Conservation (phyloP, 176 grass and related monocot species). For the Paspalum vaginatum region DNA sequence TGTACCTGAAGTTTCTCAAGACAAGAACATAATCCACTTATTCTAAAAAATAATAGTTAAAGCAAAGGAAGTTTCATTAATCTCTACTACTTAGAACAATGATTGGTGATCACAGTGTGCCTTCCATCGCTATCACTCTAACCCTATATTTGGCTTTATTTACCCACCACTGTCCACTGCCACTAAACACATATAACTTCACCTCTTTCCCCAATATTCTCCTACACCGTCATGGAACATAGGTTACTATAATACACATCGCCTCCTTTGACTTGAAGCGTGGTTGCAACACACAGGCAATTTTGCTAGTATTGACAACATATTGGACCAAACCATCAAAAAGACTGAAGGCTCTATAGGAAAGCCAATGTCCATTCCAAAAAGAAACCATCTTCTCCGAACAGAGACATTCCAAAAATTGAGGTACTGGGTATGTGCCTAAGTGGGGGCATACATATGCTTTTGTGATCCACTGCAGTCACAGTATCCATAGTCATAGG, state of each 20-base stretch:
- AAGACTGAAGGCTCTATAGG: not conserved
- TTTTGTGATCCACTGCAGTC: not conserved
- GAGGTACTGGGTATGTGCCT: not conserved
- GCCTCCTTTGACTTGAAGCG: too few species aligned
- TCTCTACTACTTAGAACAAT: too few species aligned
- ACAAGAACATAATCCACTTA: not conserved
- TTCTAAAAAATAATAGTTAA: not conserved
- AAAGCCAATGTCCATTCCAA: constrained; percentile 17
- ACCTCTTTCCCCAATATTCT: too few species aligned
- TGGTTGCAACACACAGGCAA: too few species aligned
- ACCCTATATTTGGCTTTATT: too few species aligned
- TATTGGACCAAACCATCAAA: not conserved
- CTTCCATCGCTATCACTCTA: too few species aligned
- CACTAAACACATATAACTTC: too few species aligned
- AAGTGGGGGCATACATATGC: not conserved
- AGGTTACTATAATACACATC: too few species aligned
- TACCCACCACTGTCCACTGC: too few species aligned
- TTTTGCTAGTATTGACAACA: not conserved
- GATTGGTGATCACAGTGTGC: too few species aligned
- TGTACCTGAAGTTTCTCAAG: not conserved
- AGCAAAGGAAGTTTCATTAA: constrained; percentile 7
- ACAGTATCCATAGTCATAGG: not conserved
- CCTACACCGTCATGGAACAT: too few species aligned
- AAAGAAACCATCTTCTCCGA: not conserved
- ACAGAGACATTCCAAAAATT: constrained; percentile 2